Conservation (phyloP, 176 grass and related monocot species). For the Tillandsia leiboldiana region DNA sequence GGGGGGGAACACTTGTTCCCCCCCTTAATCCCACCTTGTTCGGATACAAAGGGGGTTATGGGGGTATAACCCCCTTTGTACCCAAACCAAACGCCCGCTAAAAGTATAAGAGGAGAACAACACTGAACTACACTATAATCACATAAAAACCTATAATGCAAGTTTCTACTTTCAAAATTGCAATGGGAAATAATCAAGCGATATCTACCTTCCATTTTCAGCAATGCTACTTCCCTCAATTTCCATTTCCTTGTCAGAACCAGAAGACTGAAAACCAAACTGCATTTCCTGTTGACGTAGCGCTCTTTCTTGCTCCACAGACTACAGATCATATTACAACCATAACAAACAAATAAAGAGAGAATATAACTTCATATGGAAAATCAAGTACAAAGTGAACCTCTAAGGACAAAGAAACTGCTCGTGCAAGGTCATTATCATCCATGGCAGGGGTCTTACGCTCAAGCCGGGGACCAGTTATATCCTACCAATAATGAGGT, state of each 20-base stretch:
- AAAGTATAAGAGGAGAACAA: no score
- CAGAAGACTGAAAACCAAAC: conserved; percentile 29
- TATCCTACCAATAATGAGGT: conserved; percentile 25
- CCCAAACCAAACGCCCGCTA: no score
- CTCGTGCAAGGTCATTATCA: conserved; percentile 36
- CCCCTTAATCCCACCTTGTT: no score
- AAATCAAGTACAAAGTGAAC: conserved; percentile 14
- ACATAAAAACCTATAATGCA: background rate
- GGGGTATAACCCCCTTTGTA: no score
- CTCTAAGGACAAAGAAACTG: conserved; percentile 68
- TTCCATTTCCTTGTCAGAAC: conserved; percentile 38
- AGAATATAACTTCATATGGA: conserved; percentile 8
- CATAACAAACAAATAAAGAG: conserved; percentile 9
- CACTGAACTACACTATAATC: no score
- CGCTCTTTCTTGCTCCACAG: conserved; percentile 41
- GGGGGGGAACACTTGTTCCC: no score
- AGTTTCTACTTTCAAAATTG: background rate
- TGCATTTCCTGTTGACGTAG: conserved; percentile 29
- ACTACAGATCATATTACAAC: conserved; percentile 30
- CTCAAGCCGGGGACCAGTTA: conserved; percentile 15
- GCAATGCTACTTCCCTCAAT: conserved; percentile 20
- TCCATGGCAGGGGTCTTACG: conserved; percentile 25
- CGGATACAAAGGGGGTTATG: no score
- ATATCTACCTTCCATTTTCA: conserved; percentile 43
- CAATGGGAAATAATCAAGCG: background rate